Evolutionary conservation across 306 rosid species (phyloP).

Genomic region (Prosopis cineraria): DNA sequence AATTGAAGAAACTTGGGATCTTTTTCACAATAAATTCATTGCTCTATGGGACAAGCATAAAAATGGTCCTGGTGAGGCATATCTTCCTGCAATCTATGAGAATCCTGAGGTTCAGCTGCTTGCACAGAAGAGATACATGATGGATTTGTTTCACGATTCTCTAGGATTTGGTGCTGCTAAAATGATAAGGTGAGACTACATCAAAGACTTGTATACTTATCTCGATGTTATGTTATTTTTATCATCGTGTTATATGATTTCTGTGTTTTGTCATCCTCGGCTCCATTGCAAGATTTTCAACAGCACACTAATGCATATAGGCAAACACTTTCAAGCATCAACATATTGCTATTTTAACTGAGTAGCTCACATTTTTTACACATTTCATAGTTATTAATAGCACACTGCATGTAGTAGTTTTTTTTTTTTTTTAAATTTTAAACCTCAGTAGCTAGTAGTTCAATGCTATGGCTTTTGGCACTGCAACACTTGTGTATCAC

Average conservation of each 20-base stretch:
- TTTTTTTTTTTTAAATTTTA: too few relatives aligned
- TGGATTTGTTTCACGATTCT: conserved; percentile 71
- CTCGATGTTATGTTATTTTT: neutral
- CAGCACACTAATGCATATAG: neutral
- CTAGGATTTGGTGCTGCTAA: conserved; percentile 96
- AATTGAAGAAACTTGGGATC: conserved; percentile 79
- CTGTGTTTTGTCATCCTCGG: neutral
- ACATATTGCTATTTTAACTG: neutral
- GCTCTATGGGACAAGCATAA: conserved; percentile 81
- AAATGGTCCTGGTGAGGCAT: conserved; percentile 83
- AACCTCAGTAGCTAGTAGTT: neutral
- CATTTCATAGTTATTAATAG: neutral
- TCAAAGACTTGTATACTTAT: conserved; percentile 1
- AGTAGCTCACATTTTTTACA: neutral
- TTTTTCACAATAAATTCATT: conserved; percentile 62
- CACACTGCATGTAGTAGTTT: too few relatives aligned
- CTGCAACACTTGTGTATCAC: neutral
- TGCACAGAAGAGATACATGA: conserved; percentile 66
- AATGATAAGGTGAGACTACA: conserved; percentile 72
- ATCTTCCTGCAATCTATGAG: conserved; percentile 80
- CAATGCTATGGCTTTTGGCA: neutral
- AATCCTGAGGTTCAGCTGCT: conserved; percentile 63
- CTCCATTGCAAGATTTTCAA: neutral
- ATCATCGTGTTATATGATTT: neutral
- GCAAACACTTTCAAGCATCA: neutral